These are phyloP conservation scores for Geotrichum bryndzae DNA, from an alignment of 1,139 yeast species.

Conservation along the genomic window DNA sequence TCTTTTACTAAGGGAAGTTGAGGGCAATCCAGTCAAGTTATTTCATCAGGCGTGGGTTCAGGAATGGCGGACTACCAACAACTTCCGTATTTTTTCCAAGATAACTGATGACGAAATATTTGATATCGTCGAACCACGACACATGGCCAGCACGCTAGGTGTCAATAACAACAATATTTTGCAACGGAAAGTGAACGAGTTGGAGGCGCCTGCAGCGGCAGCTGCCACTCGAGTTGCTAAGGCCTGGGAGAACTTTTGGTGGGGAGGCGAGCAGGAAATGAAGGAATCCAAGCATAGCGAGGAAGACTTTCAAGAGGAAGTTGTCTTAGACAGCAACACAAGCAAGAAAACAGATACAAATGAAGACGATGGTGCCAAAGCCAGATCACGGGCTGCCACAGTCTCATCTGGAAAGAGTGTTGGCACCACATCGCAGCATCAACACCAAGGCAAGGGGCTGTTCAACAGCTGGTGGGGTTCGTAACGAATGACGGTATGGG, in stretches of 20 bases:
- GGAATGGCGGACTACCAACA: conserved; percentile 61
- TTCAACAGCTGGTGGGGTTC: neutral
- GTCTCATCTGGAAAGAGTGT: neutral
- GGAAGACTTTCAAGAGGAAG: neutral
- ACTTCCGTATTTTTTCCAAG: conserved; percentile 62
- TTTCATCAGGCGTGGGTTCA: conserved; percentile 55
- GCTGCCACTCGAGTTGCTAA: conserved; percentile 12
- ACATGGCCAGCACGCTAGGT: conserved; percentile 37
- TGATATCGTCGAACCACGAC: conserved; percentile 78
- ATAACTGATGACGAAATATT: conserved; percentile 84
- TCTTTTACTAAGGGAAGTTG: conserved; percentile 29
- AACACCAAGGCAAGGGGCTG: neutral
- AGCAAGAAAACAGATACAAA: neutral
- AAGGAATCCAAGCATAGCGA: neutral
- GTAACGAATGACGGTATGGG: neutral
- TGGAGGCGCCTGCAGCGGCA: conserved; percentile 8
- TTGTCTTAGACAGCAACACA: neutral
- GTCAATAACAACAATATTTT: neutral
- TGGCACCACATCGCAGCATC: neutral
- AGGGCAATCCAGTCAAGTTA: conserved; percentile 40
- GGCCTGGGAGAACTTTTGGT: conserved; percentile 14
- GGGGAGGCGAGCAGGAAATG: conserved; percentile 9
- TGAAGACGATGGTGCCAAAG: neutral
- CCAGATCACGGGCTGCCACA: neutral
- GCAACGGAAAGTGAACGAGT: conserved; percentile 5